Evolutionary conservation across 495 filamentous ascomycete genomes (phyloP).

Genomic region (Podospora pseudoanserina): DNA sequence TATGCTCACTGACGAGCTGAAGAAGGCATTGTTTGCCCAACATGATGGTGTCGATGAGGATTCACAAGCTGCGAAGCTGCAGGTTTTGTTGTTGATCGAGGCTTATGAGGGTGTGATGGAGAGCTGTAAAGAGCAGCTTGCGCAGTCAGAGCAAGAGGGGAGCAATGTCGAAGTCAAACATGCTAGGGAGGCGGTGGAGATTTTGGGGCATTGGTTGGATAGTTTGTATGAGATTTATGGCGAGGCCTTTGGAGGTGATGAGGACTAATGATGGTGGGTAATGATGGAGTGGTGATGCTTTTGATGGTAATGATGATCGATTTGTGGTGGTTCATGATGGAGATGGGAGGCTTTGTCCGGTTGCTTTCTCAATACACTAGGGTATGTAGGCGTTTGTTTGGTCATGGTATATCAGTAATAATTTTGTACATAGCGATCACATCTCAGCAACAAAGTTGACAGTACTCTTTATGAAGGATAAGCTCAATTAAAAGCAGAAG

Average conservation of each 20-base stretch:
- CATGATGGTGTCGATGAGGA: neutral
- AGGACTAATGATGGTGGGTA: neutral
- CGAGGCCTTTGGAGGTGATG: slow-evolving; percentile 13
- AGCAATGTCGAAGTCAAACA: slow-evolving; percentile 8
- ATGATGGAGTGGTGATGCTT: neutral
- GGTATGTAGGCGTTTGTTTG: too few species aligned
- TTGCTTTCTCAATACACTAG: too few species aligned
- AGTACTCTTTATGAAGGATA: too few species aligned
- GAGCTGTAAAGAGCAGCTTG: slow-evolving; percentile 15
- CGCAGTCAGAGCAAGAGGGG: neutral
- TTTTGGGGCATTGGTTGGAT: slow-evolving; percentile 25
- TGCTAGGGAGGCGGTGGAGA: slow-evolving; percentile 14
- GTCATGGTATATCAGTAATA: too few species aligned
- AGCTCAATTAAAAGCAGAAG: too few species aligned
- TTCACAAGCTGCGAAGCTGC: slow-evolving; percentile 11
- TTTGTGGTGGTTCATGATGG: neutral
- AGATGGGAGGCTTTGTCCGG: neutral
- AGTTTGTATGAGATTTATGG: slow-evolving; percentile 23
- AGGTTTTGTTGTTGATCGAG: slow-evolving; percentile 27
- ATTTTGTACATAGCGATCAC: too few species aligned
- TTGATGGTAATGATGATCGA: slow-evolving; percentile 6
- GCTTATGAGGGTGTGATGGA: slow-evolving; percentile 25
- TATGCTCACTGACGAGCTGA: slow-evolving; percentile 23
- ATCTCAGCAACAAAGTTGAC: too few species aligned
- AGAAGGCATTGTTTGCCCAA: slow-evolving; percentile 1